These are phyloP conservation scores for Detonula confervacea DNA, from an alignment of 352 stramenopile genomes.

Conservation along the genomic window DNA sequence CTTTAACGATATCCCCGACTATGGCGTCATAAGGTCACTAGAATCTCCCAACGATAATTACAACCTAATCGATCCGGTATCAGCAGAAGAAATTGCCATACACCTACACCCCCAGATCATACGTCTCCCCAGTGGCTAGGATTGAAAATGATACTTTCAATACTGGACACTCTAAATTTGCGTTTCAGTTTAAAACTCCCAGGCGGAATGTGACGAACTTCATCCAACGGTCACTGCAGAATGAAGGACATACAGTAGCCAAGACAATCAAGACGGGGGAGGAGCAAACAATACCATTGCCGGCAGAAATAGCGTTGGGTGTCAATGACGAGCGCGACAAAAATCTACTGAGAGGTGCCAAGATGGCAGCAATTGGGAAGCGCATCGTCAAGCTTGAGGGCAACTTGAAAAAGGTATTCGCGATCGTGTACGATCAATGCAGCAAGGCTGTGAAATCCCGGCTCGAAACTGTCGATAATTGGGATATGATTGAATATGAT, in stretches of 20 bases:
- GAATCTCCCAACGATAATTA: constrained; percentile 29
- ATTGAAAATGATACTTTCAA: constrained; percentile 24
- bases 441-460: neutral
- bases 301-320: too few relatives aligned
- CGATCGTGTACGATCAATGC: neutral
- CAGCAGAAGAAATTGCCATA: constrained; percentile 43
- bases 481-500: neutral
- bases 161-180: neutral
- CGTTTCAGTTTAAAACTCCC: neutral
- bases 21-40: constrained; percentile 31
- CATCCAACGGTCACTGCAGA: neutral
- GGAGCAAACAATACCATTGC: neutral
- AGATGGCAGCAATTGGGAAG: neutral
- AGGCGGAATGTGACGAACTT: neutral
- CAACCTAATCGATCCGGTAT: constrained; percentile 24
- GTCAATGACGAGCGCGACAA: neutral
- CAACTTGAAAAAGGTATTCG: neutral
- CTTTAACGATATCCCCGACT: constrained; percentile 37
- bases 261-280: neutral
- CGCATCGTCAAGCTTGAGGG: neutral
- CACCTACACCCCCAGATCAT: neutral
- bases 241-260: neutral
- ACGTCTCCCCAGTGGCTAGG: neutral
- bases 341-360: neutral
- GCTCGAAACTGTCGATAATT: neutral